Conservation (phyloP, 1,284 basidiomycete species). For the Cryptococcus sp. region DNA sequence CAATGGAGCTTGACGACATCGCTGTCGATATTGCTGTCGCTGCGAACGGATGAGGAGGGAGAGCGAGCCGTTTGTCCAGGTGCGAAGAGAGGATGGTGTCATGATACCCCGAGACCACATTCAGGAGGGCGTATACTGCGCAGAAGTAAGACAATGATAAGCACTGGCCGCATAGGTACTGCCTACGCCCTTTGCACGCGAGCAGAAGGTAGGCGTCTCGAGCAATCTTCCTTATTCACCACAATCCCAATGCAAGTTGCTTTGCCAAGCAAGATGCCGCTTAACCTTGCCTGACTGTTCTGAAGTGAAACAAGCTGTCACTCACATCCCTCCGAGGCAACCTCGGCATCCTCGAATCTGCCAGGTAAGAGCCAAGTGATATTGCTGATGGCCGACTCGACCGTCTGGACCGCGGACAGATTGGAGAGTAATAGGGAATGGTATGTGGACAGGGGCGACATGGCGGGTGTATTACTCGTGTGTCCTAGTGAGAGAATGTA, state of each 20-base stretch:
- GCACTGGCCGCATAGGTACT: not conserved
- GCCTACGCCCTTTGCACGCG: too few relatives aligned
- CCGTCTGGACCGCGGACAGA: conserved; percentile 76
- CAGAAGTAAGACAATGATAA: not conserved
- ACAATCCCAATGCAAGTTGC: not conserved
- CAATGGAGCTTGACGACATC: conserved; percentile 1
- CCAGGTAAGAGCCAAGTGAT: conserved; percentile 94
- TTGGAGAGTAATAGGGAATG: conserved; percentile 80
- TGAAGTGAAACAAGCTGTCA: conserved; percentile 33
- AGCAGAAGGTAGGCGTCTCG: not conserved
- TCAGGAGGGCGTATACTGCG: conserved; percentile 49
- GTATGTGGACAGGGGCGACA: conserved; percentile 58
- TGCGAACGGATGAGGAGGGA: conserved; percentile 57
- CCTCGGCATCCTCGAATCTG: conserved; percentile 92
- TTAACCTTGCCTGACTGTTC: not conserved
- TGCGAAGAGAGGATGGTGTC: conserved; percentile 75
- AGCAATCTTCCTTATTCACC: not conserved
- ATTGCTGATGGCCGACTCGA: conserved; percentile 84
- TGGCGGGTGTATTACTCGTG: not conserved
- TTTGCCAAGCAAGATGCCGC: not conserved
- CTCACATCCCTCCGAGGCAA: conserved; percentile 87
- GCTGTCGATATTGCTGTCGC: conserved; percentile 29
- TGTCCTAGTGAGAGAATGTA: too few relatives aligned
- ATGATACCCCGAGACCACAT: conserved; percentile 63
- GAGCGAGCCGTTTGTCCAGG: conserved; percentile 63